Conservation (phyloP, 257 asterid genomes). For the Fraxinus pennsylvanica region DNA sequence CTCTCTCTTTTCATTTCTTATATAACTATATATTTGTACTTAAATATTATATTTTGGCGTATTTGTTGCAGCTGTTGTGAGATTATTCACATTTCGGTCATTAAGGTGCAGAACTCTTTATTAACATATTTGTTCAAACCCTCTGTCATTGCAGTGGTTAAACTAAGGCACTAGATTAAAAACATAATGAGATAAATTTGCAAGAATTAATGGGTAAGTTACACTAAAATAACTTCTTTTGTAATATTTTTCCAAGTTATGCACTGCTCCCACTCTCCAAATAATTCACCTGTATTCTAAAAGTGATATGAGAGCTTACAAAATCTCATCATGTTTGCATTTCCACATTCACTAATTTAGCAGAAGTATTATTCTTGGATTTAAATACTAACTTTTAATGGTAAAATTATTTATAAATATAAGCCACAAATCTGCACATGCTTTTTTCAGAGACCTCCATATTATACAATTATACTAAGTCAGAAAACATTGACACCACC, state of each 20-base stretch:
- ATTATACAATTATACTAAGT: background rate
- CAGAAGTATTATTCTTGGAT: background rate
- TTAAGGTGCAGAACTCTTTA: background rate
- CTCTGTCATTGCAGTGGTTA: background rate
- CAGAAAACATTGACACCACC: slow-evolving; percentile 9
- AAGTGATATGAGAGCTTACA: background rate
- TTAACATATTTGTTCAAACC: background rate
- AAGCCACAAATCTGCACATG: background rate
- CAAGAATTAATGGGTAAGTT: background rate
- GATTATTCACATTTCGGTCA: background rate
- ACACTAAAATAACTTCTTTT: background rate
- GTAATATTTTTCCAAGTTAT: background rate
- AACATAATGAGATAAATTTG: background rate
- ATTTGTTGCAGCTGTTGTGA: background rate
- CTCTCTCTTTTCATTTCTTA: background rate
- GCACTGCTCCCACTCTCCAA: background rate
- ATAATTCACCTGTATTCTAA: background rate
- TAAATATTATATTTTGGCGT: background rate
- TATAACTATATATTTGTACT: background rate
- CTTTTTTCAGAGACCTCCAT: background rate
- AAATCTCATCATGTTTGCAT: background rate
- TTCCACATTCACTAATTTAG: background rate
- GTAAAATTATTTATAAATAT: background rate
- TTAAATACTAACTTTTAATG: background rate
- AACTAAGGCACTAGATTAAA: background rate